Base-by-base conservation (phyloP, 805 yeast genomes). In the Ogataea philodendri region DNA sequence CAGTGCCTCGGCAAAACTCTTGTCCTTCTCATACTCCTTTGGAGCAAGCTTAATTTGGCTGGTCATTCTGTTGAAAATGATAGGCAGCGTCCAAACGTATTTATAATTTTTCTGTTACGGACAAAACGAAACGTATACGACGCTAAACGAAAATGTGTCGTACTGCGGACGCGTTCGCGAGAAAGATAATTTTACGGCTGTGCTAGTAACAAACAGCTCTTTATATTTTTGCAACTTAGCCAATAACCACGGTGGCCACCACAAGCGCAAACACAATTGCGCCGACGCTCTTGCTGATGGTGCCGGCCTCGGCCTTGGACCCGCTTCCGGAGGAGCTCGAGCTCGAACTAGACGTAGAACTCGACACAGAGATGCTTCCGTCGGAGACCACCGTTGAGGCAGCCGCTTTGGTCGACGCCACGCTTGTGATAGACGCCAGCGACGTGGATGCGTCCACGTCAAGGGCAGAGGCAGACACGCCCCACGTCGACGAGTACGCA, bases 1-100 rank as follows among this genome's bases (percentile, higher is more conserved):
- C 60, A 90, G 65, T 22, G 90, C 85, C 51, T 78, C 70, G 49
- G 97, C 84, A 63, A 90, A 90, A 35, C 79, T 72, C 49, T 74
- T 68, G 62, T 83, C 93, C 48, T 67, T 65, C 33, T 65, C 66
- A 59, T 65, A 76, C 45, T 80, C 66, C 63, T 78, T 81, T 42
- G 70, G 70, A 3, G 77, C 77, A 15, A 72, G 63, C 45, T 65
- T 51, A 13, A 54, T 30, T 21, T 41, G 35, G 8, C 37, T 27
- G 20, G 38, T 39, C 50, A 41, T 41, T 28, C 9, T 26, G 14
- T 11, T 14, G 7, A 7, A n/a, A 30, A 25, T 22, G 20, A 25
- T 16, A 16, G 16, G 7, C 11, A 22, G 4, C n/a, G 13, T n/a
- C 7, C 15, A 15, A 5, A 11, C n/a, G 9, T 15, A n/a, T 26